phyloP scores from a whole-genome alignment of 306 rosid species.

The Lotus japonicus region DNA sequence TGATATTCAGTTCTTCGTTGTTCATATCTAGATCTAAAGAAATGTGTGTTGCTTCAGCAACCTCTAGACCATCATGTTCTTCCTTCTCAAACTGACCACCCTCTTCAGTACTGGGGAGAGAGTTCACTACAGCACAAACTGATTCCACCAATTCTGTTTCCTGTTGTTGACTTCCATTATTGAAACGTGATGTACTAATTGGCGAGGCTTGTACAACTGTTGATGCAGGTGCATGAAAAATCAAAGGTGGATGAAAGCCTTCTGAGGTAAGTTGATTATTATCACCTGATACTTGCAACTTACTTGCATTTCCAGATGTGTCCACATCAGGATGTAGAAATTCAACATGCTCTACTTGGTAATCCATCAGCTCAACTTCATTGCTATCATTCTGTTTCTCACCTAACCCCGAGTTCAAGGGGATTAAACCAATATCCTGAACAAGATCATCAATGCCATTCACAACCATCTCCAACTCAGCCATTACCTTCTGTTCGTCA shows the following conservation, averaged over 20 bases:
- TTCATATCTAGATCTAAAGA: conserved; percentile 23
- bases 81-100: conserved; percentile 24
- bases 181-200: conserved; percentile 9
- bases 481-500: conserved; percentile 18
- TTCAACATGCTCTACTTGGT: conserved; percentile 27
- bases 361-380: conserved; percentile 32
- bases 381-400: conserved; percentile 17
- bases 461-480: conserved; percentile 32
- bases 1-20: conserved; percentile 13
- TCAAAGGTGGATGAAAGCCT: conserved; percentile 1
- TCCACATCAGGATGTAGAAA: conserved; percentile 3
- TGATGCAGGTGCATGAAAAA: conserved; percentile 13
- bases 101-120: conserved; percentile 23
- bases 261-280: conserved; percentile 21
- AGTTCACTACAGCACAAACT: conserved; percentile 11
- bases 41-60: conserved; percentile 10
- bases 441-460: conserved; percentile 35
- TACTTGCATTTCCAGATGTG: conserved; percentile 9
- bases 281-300: conserved; percentile 7
- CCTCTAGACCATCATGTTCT: conserved; percentile 19
- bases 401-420: not conserved
- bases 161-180: conserved; percentile 16
- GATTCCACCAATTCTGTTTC: conserved; percentile 23
- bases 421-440: conserved; percentile 17
- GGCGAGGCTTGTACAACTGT: not conserved